Evolutionary conservation across 352 stramenopile genomes (phyloP), one percentile per base, ranked within the genome.

Genomic region (Pythium brachiatum): DNA sequence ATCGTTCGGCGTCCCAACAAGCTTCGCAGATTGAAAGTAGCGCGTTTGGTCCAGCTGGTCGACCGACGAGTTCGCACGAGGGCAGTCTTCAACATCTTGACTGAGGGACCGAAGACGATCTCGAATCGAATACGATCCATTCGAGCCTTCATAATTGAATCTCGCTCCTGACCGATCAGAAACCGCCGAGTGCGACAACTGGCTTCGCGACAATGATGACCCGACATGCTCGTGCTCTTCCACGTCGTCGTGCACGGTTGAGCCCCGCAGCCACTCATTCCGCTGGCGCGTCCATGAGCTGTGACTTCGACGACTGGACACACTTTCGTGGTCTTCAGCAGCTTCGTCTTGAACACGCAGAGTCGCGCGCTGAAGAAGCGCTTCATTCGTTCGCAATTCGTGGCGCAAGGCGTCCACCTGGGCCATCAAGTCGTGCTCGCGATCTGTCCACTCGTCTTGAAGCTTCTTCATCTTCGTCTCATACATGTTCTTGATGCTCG

Each of bases 191-290:
- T 75, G 61, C 0, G 80, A 89, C 5, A 88, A 52, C 43, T 89
- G 73, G 47, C 78, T 92, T 60, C 75, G 74, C 12, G 80, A 89
- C 13, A 88, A 66, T 18, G 78, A 88, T 13, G 66, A 80, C 2
- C 74, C 72, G 13, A 86, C 61, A 31, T 47, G 58, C 39, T 78
- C 76, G 47, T 69, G 60, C 21, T 73, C 63, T 18, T 73, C 62
- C 1, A 60, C 60, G n/a, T 69, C 63, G 11, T 72, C 57, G 44
- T 60, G 72, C 68, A 62, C 76, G 6, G 32, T 27, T 18, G 53
- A 32, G 18, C 51, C 60, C 12, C 39, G 51, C 6, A 60, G 20
- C 60, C 60, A 66, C 47, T 66, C 60, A 20, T 60, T 32, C 8
- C 53, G 48, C 23, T 64, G 58, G 7, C 58, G 50, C 3, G 48